A percentile compares a stretch with the other conserved stretches of the same genome.
These are phyloP conservation scores for Helotiales sp. DNA, from an alignment of 2,329 filamentous ascomycete genomes.

Conservation along the genomic window DNA sequence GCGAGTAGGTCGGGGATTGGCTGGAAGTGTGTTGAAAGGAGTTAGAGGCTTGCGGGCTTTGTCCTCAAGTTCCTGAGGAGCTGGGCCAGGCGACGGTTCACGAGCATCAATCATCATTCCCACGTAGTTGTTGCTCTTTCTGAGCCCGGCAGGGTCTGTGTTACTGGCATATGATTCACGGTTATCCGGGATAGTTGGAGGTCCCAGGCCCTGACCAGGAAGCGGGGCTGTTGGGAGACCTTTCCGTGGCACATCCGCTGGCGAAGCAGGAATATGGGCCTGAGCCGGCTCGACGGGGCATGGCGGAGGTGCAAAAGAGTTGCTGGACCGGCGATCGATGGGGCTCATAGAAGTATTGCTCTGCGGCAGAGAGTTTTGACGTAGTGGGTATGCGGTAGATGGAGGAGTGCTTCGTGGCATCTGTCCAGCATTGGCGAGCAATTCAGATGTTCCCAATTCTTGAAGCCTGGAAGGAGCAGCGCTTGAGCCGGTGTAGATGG, in stretches of 20 bases:
- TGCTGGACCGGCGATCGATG: constrained; percentile 43
- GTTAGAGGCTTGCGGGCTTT: constrained; percentile 28
- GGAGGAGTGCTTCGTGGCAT: constrained; percentile 37
- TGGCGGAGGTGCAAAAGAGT: constrained; percentile 39
- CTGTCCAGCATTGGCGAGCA: constrained; percentile 36
- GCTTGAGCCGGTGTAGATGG: constrained; percentile 52
- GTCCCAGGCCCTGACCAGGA: constrained; percentile 8
- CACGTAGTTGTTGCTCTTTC: constrained; percentile 42
- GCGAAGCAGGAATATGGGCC: constrained; percentile 30
- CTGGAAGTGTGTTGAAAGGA: constrained; percentile 40
- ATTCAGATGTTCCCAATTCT: constrained; percentile 32
- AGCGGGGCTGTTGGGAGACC: constrained; percentile 31
- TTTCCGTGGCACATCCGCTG: constrained; percentile 25
- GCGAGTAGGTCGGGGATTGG: constrained; percentile 44
- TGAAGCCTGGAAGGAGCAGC: constrained; percentile 39
- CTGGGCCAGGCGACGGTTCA: constrained; percentile 19
- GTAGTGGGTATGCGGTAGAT: constrained; percentile 41
- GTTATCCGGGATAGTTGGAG: neutral
- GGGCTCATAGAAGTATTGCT: constrained; percentile 47
- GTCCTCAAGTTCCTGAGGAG: neutral
- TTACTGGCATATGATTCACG: constrained; percentile 30
- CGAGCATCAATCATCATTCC: constrained; percentile 34
- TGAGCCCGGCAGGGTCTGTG: constrained; percentile 25
- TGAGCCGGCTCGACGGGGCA: constrained; percentile 34
- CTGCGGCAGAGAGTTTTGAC: constrained; percentile 54